Base-by-base conservation (phyloP, 202 grass and related monocot species). In the Elaeis oleifera region DNA sequence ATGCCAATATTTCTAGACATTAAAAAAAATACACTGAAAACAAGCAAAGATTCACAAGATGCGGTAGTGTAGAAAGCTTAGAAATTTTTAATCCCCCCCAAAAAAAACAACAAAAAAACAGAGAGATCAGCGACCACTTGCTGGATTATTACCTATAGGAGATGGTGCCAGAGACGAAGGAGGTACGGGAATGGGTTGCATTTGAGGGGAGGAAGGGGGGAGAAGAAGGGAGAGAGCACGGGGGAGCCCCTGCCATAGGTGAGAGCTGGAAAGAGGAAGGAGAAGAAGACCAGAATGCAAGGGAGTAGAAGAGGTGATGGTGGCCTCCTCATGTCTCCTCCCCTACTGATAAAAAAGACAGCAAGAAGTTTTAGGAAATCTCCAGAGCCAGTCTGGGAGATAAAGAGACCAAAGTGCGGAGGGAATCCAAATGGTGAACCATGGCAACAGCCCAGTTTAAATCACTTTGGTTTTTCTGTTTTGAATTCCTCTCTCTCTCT, bases 91-190 rank as follows among this genome's bases (percentile, higher is more conserved):
- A 63, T 22, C 17, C 65, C 53, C 53, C 53, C 50, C 26, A 70
- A 20, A 25, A 13, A 71, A 49, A 53, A 18, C 5, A 50, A 24
- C 60, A 0, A 22, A 27, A 20, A 61, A 0, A 20, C 39, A 44
- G 1, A 18, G 59, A 16, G 52, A 75, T 53, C 26, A 8, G 15
- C 4, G 49, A 50, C 1, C 11, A 15, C 18, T 53, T 28, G 51
- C 19, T 23, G 20, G 57, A 24, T 61, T 18, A 72, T 24, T 86
- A 89, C 89, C 89, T 16, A 23, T 14, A 72, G 85, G 79, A 83
- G 76, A 50, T 60, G 79, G 58, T 16, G 67, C 59, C 19, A 57
- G 24, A 53, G 63, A 69, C 0, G 82, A 22, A 54, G 73, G 63
- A 60, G 74, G 20, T 22, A 28, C 29, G 9, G 63, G 29, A 54